phyloP scores from a whole-genome alignment of 1,139 yeast species.

The Pichia sp. region DNA sequence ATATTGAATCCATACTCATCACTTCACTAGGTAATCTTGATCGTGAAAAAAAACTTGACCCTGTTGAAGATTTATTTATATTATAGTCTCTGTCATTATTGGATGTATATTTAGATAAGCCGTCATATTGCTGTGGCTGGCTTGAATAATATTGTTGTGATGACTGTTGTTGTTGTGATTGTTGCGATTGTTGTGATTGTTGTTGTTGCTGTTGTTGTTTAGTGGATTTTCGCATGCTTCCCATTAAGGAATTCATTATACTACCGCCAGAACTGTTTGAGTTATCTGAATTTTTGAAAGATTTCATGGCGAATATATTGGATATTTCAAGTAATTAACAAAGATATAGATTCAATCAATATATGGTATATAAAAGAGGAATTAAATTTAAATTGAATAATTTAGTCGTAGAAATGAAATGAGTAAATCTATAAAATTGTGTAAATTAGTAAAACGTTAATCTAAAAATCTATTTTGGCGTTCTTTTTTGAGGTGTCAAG shows the following conservation, averaged over 20 bases:
- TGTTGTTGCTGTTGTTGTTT: constrained; percentile 10
- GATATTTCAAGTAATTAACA: too few species aligned
- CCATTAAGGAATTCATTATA: constrained; percentile 14
- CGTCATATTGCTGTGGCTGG: too few species aligned
- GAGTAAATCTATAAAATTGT: too few species aligned
- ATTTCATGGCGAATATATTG: not conserved
- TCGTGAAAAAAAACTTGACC: constrained; percentile 7
- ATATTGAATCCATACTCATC: constrained; percentile 11
- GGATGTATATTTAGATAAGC: not conserved
- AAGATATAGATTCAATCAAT: too few species aligned
- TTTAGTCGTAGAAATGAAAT: too few species aligned
- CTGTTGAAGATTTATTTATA: not conserved
- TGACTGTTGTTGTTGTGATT: not conserved
- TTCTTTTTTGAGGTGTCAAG: too few species aligned
- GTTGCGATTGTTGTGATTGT: not conserved
- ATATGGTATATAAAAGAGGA: too few species aligned
- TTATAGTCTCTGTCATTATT: not conserved
- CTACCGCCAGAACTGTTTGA: constrained; percentile 1
- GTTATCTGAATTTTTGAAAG: constrained; percentile 8
- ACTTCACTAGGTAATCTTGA: constrained; percentile 10
- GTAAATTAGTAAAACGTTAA: too few species aligned
- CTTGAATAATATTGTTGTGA: not conserved
- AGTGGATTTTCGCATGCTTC: constrained; percentile 13
- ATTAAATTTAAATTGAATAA: too few species aligned
- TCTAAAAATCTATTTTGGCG: too few species aligned